A percentile compares a stretch with the other conserved stretches of the same genome.
These are phyloP conservation scores for Diutina mesorugosa DNA, from an alignment of 1,139 yeast genomes.

Conservation along the genomic window DNA sequence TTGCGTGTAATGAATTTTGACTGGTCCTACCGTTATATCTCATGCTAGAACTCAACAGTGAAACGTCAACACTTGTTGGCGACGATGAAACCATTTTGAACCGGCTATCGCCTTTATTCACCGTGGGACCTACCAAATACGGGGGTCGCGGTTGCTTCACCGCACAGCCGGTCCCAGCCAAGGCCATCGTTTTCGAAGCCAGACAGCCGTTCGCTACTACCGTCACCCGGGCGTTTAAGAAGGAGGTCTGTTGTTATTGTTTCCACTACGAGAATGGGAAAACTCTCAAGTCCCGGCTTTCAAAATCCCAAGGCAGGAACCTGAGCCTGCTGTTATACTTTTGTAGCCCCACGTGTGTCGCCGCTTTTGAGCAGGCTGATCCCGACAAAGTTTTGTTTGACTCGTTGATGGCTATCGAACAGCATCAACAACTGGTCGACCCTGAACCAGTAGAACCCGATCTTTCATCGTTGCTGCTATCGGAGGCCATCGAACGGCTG, in stretches of 20 bases:
- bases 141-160: constrained; percentile 66
- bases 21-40: neutral
- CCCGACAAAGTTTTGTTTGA: constrained; percentile 11
- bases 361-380: constrained; percentile 18
- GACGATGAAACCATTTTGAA: neutral
- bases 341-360: constrained; percentile 36
- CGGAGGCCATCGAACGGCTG: constrained; percentile 13
- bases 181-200: constrained; percentile 23
- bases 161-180: constrained; percentile 19
- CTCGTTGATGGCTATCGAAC: constrained; percentile 17
- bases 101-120: constrained; percentile 1
- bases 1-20: neutral
- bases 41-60: neutral
- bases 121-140: constrained; percentile 19
- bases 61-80: neutral
- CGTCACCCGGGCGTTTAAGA: constrained; percentile 43
- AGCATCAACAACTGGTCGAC: constrained; percentile 8
- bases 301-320: constrained; percentile 5
- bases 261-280: constrained; percentile 38
- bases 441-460: constrained; percentile 12
- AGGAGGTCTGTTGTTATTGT: constrained; percentile 54
- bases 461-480: constrained; percentile 9
- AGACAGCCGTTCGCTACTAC: constrained; percentile 11
- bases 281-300: constrained; percentile 24
- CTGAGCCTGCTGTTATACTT: constrained; percentile 28